phyloP scores from a whole-genome alignment of 2,329 filamentous ascomycete genomes.

The Cladosporium phlei region DNA sequence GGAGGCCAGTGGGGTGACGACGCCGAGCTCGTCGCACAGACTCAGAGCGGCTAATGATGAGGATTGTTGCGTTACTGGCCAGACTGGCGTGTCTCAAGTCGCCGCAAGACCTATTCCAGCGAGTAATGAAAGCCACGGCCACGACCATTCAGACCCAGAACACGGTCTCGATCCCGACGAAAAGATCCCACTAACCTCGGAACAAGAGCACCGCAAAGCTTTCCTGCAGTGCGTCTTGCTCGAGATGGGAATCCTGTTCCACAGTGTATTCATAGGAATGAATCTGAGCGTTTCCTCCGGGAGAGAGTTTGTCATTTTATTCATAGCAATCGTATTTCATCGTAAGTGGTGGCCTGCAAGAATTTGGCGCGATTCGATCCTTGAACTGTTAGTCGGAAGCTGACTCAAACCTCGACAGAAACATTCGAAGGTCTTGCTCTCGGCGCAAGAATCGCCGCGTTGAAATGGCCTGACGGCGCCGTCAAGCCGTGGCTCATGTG shows the following conservation, averaged over 20 bases:
- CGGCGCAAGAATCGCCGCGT: slow-evolving; percentile 62
- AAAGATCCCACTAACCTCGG: slow-evolving; percentile 14
- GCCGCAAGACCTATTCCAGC: not conserved
- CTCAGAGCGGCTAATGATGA: not conserved
- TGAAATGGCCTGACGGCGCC: slow-evolving; percentile 45
- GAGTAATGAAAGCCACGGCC: not conserved
- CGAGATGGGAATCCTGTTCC: slow-evolving; percentile 70
- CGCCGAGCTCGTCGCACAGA: not conserved
- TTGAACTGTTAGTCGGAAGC: too few species aligned
- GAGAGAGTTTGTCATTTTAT: slow-evolving; percentile 56
- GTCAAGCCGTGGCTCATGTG: slow-evolving; percentile 68
- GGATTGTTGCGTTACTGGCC: not conserved
- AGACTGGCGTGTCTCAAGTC: not conserved
- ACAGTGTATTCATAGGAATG: slow-evolving; percentile 69
- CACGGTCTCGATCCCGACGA: slow-evolving; percentile 4
- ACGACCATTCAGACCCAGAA: slow-evolving; percentile 18
- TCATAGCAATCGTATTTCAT: slow-evolving; percentile 64
- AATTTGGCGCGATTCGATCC: too few species aligned
- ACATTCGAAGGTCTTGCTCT: slow-evolving; percentile 63
- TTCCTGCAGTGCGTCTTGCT: slow-evolving; percentile 66
- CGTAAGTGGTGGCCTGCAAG: slow-evolving; percentile 29
- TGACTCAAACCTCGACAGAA: slow-evolving; percentile 28
- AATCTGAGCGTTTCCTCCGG: slow-evolving; percentile 62
- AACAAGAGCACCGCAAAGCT: slow-evolving; percentile 52
- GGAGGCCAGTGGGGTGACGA: not conserved